Percentiles rank a stretch among this genome's conserved stretches.
Evolutionary conservation across 2,329 filamentous ascomycete genomes (phyloP).

Genomic region (Arachnomyces sp.): DNA sequence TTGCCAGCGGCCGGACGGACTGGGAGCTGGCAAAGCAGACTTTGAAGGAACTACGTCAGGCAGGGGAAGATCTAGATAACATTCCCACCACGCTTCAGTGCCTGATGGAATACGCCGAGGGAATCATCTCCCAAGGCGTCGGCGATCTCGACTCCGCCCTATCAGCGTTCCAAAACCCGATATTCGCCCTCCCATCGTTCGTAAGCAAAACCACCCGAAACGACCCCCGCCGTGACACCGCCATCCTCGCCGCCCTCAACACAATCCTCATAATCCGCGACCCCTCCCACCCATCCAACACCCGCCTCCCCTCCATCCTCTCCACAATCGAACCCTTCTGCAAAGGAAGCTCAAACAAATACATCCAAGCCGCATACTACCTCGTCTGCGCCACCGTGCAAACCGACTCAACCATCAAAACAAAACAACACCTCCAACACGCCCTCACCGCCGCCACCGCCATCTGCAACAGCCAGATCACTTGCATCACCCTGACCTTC

Average conservation of each 20-base stretch:
- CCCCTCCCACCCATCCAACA: constrained; percentile 49
- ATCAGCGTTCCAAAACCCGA: constrained; percentile 54
- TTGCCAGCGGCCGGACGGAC: constrained; percentile 62
- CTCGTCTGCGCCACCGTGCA: constrained; percentile 64
- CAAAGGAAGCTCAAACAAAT: constrained; percentile 60
- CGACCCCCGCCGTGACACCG: constrained; percentile 55
- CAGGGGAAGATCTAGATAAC: constrained; percentile 38
- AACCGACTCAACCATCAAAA: constrained; percentile 62
- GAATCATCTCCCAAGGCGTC: constrained; percentile 67
- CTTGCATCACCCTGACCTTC: constrained; percentile 75
- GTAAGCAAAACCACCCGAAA: constrained; percentile 32
- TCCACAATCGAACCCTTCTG: constrained; percentile 62
- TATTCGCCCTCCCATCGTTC: constrained; percentile 46
- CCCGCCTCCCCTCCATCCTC: constrained; percentile 54
- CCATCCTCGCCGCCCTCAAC: constrained; percentile 58
- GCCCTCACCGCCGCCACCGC: constrained; percentile 63
- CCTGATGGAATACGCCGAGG: constrained; percentile 64
- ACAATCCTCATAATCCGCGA: constrained; percentile 66
- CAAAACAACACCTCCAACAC: constrained; percentile 69
- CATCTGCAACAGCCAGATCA: constrained; percentile 67
- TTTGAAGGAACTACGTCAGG: constrained; percentile 46
- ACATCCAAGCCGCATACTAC: constrained; percentile 70
- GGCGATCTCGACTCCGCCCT: constrained; percentile 66
- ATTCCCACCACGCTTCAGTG: constrained; percentile 39
- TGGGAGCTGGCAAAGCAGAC: constrained; percentile 58